Conservation (phyloP, 306 rosid species). For the Gleditsia sinensis region DNA sequence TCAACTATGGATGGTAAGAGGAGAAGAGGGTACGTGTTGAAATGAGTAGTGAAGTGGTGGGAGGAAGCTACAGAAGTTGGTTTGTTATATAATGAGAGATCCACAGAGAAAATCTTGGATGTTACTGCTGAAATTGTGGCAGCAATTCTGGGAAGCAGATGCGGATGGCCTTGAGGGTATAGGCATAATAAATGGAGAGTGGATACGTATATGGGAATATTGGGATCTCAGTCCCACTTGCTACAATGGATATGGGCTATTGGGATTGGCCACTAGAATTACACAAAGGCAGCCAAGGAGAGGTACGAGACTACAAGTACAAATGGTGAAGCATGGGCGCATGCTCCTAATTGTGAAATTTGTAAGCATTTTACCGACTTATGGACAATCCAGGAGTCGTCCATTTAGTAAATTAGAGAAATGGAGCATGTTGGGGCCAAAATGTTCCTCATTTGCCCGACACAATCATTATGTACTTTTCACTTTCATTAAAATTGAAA, state of each 20-base stretch:
- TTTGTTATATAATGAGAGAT: background rate
- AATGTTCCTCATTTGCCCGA: background rate
- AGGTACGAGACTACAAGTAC: too few species aligned
- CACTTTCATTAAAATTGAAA: background rate
- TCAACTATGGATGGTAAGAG: background rate
- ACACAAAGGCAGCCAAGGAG: too few species aligned
- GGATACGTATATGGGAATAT: too few species aligned
- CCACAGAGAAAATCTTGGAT: background rate
- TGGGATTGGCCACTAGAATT: too few species aligned
- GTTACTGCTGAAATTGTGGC: conserved; percentile 16
- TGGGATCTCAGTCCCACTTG: too few species aligned
- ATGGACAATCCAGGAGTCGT: conserved; percentile 26
- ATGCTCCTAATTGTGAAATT: conserved; percentile 23
- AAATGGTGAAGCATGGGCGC: conserved; percentile 11
- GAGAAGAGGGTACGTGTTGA: background rate
- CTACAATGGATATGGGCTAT: too few species aligned
- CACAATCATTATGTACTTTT: background rate
- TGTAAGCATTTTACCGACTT: conserved; percentile 24
- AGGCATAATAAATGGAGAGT: background rate
- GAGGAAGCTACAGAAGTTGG: background rate
- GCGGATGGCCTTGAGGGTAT: background rate
- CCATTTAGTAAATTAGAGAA: conserved; percentile 1
- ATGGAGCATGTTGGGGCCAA: conserved; percentile 21
- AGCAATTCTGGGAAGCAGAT: conserved; percentile 11
- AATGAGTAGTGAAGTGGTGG: background rate